Evolutionary conservation across 2,329 filamentous ascomycete genomes (phyloP), one percentile per base, ranked within the genome.

Genomic region (Calonectria leucothoes): DNA sequence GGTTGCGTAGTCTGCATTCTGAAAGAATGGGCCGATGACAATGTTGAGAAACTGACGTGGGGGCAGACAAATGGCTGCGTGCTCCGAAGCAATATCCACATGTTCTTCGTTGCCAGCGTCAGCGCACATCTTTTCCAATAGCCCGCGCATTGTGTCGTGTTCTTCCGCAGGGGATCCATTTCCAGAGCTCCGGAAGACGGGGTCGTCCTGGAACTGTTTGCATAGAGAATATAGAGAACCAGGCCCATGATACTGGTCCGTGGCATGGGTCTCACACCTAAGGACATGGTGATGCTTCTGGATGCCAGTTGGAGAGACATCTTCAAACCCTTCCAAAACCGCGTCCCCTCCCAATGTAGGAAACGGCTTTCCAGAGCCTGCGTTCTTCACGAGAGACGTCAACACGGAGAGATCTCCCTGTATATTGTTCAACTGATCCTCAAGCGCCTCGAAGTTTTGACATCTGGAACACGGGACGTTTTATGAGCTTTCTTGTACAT

Each of bases 361-460:
- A 8, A 77, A 29, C 42, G 75, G 61, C 37, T 66, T 71, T 14
- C 51, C 72, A 14, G 68, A 64, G 27, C 66, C 77, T 12, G 76
- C 74, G 37, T 71, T 74, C 57, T 75, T 80, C 4, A 81, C 75
- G 15, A 81, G 76, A 37, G 77, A 81, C 27, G 79, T 80, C 57
- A 81, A 66, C 39, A 77, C 75, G 2, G 79, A 81, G 27, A 81
- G 77, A 27, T 81, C 79, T 63, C 74, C 78, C 17, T 81, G 79
- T 51, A 81, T 81, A 23, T 64, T 80, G 57, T 77, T 78, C 20
- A 81, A 52, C 42, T 81, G 79, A 42, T 78, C 78, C 42, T 81
- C 79, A 45, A 81, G 78, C 15, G 75, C 78, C 66, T 81, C 79
- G 33, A 81, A 81, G 42, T 81, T 81, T 52, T 81, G 79, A 27